A percentile compares a stretch with the other conserved stretches of the same genome.
phyloP scores from a whole-genome alignment of 805 yeast genomes.

The Candida pini region DNA sequence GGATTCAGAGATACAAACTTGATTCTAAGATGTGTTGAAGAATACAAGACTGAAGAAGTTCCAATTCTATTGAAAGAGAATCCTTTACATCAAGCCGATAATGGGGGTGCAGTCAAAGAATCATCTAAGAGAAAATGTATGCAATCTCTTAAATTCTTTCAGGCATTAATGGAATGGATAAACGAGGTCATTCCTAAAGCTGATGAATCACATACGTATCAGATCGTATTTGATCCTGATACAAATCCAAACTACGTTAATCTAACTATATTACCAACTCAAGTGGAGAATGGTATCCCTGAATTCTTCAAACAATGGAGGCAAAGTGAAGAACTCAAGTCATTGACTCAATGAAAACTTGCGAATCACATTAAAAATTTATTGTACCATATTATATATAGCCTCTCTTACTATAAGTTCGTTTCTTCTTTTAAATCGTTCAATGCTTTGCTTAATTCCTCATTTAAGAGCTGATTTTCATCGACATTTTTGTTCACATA shows the following conservation, averaged over 20 bases:
- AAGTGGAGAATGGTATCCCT: slow-evolving; percentile 32
- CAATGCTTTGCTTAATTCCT: slow-evolving; percentile 8
- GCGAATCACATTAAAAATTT: no score
- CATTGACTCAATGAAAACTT: no score
- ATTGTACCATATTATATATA: no score
- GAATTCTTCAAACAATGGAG: slow-evolving; percentile 54
- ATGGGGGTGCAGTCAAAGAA: slow-evolving; percentile 19
- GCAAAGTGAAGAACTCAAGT: slow-evolving; percentile 8
- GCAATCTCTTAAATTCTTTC: slow-evolving; percentile 80
- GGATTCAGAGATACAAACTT: slow-evolving; percentile 81
- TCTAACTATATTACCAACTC: slow-evolving; percentile 40
- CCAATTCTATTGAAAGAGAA: slow-evolving; percentile 62
- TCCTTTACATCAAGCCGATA: slow-evolving; percentile 30
- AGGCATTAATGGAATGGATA: slow-evolving; percentile 79
- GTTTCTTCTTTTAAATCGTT: slow-evolving; percentile 10
- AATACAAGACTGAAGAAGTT: slow-evolving; percentile 68
- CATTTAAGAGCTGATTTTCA: slow-evolving; percentile 8
- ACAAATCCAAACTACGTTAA: slow-evolving; percentile 44
- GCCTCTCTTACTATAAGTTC: no score
- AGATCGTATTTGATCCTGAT: slow-evolving; percentile 48
- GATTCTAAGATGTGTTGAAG: slow-evolving; percentile 63
- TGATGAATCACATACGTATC: slow-evolving; percentile 45
- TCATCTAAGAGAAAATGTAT: slow-evolving; percentile 58
- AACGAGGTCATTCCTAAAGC: slow-evolving; percentile 45
- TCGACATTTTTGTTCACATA: slow-evolving; percentile 17